Evolutionary conservation across 1,284 basidiomycete species (phyloP), one percentile per base, ranked within the genome.

Genomic region (Fomitopsis palustris): DNA sequence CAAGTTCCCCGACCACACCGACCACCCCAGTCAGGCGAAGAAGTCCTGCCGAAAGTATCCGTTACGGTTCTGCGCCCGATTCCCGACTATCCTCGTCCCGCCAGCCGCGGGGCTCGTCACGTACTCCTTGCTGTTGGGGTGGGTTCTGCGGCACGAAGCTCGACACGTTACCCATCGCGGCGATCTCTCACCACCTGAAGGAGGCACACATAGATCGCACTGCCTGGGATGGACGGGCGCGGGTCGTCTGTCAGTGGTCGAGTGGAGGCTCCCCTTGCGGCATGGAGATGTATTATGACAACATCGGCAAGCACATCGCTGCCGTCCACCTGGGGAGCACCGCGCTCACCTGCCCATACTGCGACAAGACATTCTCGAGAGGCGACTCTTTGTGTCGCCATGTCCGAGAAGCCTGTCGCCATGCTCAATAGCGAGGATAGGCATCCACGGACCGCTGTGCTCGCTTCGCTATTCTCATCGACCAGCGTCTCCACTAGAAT

Each of bases 201-300:
- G 49, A 52, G 49, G 49, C 33, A 6, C 49, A 52, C 49, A 52
- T 52, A 37, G 49, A 52, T 52, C 49, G 49, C 14, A 19, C 19
- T 10, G 19, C 49, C 29, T 52, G 49, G 49, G 49, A 52, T 27
- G 49, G 49, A 16, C 49, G 49, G n/a, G 49, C 49, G 31, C 49
- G 49, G 4, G 49, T 37, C 16, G 33, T 52, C 49, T 52, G 49
- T 21, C 49, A 52, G 23, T 52, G 49, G 49, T 35, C 49, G 31
- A 52, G 49, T 14, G 49, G 49, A 33, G 49, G 49, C n/a, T 17
- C 49, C n/a, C 31, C 49, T 4, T 52, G 49, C 19, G 49, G 49
- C 16, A 52, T 52, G 49, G 49, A 52, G 49, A 33, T 52, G 49
- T 52, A 52, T 31, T 52, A 52, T 23, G 49, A 52, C 49, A 52